Evolutionary conservation across 208 protist species (phyloP).

Genomic region (Trypanosoma melophagium): DNA sequence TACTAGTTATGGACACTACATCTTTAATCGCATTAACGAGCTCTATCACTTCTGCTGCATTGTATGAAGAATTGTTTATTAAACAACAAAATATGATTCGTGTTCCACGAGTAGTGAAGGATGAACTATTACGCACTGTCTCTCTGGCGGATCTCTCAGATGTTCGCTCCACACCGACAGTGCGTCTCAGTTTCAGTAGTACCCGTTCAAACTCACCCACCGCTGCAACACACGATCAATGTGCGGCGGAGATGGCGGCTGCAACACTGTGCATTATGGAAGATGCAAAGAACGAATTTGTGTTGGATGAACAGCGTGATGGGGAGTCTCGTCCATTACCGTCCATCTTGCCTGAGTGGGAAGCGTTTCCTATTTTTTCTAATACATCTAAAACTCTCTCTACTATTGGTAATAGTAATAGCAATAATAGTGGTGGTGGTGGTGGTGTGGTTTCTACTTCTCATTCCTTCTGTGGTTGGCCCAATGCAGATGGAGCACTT

Average conservation of each 20-base stretch:
- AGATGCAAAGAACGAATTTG: slow-evolving; percentile 52
- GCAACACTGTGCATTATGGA: slow-evolving; percentile 55
- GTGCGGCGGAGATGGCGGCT: slow-evolving; percentile 42
- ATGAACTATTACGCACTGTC: slow-evolving; percentile 30
- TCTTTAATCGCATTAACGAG: slow-evolving; percentile 59
- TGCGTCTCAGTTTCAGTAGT: slow-evolving; percentile 15
- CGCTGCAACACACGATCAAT: not conserved
- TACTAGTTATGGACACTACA: slow-evolving; percentile 71
- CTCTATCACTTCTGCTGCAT: slow-evolving; percentile 22
- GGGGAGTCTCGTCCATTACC: slow-evolving; percentile 49
- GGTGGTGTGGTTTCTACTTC: no score
- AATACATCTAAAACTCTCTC: not conserved
- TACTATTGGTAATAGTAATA: slow-evolving; percentile 29
- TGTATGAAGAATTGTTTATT: slow-evolving; percentile 58
- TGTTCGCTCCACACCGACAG: slow-evolving; percentile 3
- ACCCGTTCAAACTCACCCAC: slow-evolving; percentile 8
- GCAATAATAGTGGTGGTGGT: no score
- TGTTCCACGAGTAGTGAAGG: slow-evolving; percentile 51
- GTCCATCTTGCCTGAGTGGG: slow-evolving; percentile 34
- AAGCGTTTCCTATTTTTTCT: slow-evolving; percentile 32
- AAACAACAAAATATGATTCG: slow-evolving; percentile 74
- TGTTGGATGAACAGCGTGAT: slow-evolving; percentile 61
- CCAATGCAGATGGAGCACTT: no score
- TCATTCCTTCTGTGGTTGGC: no score
- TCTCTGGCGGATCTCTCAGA: not conserved